phyloP scores from a whole-genome alignment of 257 asterid genomes.

The Thymus mandschuricus region DNA sequence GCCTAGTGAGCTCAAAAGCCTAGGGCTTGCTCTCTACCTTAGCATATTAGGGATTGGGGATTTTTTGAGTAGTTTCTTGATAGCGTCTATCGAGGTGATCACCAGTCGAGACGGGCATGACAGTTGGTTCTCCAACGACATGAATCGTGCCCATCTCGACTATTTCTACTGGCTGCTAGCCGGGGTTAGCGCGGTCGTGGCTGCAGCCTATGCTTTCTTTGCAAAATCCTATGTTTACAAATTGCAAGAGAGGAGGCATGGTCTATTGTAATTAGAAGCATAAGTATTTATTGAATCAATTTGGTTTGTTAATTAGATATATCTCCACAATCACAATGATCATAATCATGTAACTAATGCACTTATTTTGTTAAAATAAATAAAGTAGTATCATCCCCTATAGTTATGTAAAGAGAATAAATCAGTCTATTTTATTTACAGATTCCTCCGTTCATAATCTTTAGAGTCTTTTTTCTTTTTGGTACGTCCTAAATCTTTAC shows the following conservation, averaged over 20 bases:
- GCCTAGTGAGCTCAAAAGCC: conserved; percentile 45
- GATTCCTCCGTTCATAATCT: too few species aligned
- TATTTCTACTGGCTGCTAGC: conserved; percentile 36
- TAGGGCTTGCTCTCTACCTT: conserved; percentile 46
- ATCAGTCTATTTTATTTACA: too few species aligned
- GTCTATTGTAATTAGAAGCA: background rate
- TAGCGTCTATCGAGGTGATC: conserved; percentile 37
- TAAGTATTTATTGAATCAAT: too few species aligned
- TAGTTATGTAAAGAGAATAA: too few species aligned
- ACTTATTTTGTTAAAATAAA: too few species aligned
- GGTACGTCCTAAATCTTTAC: too few species aligned
- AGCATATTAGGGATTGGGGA: conserved; percentile 51
- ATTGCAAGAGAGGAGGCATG: conserved; percentile 13
- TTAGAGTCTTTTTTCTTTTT: too few species aligned
- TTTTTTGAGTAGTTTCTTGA: conserved; percentile 49
- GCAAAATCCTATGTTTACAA: conserved; percentile 35
- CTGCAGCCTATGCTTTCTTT: conserved; percentile 12
- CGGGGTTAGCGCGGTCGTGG: background rate
- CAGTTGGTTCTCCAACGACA: conserved; percentile 30
- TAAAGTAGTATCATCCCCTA: too few species aligned
- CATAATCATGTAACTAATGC: too few species aligned
- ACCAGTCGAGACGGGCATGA: conserved; percentile 34
- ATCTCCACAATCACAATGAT: too few species aligned
- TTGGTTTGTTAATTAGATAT: too few species aligned
- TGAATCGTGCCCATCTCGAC: conserved; percentile 32